Percentiles rank a stretch among this genome's conserved stretches.
Conservation (phyloP, 2,329 filamentous ascomycete genomes). For the Penicillium sp. region DNA sequence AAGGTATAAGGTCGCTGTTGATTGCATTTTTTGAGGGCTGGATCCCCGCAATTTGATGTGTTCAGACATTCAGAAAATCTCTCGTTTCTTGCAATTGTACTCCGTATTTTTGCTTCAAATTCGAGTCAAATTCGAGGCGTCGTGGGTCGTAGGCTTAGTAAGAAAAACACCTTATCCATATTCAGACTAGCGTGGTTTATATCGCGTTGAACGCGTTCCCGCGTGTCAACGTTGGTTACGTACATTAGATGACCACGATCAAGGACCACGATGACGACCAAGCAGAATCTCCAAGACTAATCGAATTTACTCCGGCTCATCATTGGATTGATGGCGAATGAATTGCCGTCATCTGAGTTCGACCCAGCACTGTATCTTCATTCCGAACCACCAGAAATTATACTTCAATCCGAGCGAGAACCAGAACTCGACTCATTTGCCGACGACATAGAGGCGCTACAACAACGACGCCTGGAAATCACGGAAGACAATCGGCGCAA, state of each 20-base stretch:
- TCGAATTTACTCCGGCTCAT: background rate
- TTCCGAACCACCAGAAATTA: constrained; percentile 36
- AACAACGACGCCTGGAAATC: constrained; percentile 26
- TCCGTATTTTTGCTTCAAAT: no score
- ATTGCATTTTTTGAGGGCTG: no score
- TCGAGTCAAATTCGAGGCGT: no score
- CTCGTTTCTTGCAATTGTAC: no score
- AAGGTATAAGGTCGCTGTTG: no score
- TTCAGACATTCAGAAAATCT: no score
- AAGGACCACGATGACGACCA: background rate
- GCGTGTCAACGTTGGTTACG: background rate
- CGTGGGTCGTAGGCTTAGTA: no score
- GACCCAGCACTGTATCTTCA: constrained; percentile 49
- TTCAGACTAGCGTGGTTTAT: constrained; percentile 4
- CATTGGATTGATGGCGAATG: constrained; percentile 12
- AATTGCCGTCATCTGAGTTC: constrained; percentile 45
- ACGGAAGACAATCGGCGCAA: constrained; percentile 28
- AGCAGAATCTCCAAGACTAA: background rate
- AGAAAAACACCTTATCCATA: background rate
- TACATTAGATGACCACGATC: background rate
- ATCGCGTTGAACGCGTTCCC: constrained; percentile 11
- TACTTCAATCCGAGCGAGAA: constrained; percentile 19
- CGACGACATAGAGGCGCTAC: constrained; percentile 39
- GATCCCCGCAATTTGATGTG: no score
- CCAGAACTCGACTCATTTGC: constrained; percentile 31